These are phyloP conservation scores for Echium plantagineum DNA, from an alignment of 257 asterid genomes.

Conservation along the genomic window DNA sequence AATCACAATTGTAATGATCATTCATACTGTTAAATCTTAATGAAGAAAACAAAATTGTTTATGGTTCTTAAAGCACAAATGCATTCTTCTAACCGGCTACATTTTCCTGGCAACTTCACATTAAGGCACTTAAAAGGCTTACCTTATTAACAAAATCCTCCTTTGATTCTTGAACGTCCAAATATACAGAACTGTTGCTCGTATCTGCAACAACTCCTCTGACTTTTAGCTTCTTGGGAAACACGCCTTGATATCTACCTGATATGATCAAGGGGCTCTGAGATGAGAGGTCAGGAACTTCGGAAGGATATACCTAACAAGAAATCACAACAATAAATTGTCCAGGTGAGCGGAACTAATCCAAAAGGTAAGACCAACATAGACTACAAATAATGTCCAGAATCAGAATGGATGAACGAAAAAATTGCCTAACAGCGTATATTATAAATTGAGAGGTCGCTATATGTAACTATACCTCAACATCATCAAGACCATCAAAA, in stretches of 20 bases:
- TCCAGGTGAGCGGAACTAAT: too few species aligned
- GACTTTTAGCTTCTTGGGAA: conserved; percentile 50
- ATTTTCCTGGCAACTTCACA: conserved; percentile 2
- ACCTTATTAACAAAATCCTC: conserved; percentile 72
- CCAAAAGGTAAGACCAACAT: neutral
- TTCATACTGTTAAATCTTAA: neutral
- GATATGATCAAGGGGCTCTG: conserved; percentile 65
- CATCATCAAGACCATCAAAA: conserved; percentile 47
- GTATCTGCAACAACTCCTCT: conserved; percentile 53
- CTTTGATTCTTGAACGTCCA: conserved; percentile 53
- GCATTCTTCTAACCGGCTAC: neutral
- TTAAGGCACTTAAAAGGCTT: conserved; percentile 9
- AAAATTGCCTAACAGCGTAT: neutral
- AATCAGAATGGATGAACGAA: neutral
- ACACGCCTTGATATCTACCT: conserved; percentile 75
- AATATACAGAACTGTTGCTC: conserved; percentile 38
- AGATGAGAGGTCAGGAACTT: conserved; percentile 74
- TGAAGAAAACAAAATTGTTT: neutral
- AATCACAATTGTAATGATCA: neutral
- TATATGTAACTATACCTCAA: conserved; percentile 42
- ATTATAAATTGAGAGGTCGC: neutral
- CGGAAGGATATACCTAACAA: conserved; percentile 67
- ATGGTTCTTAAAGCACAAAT: neutral
- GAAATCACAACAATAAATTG: too few species aligned
- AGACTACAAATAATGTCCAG: neutral